Evolutionary conservation across 2,329 filamentous ascomycete genomes (phyloP), one percentile per base, ranked within the genome.

Genomic region (Monilinia polystroma): DNA sequence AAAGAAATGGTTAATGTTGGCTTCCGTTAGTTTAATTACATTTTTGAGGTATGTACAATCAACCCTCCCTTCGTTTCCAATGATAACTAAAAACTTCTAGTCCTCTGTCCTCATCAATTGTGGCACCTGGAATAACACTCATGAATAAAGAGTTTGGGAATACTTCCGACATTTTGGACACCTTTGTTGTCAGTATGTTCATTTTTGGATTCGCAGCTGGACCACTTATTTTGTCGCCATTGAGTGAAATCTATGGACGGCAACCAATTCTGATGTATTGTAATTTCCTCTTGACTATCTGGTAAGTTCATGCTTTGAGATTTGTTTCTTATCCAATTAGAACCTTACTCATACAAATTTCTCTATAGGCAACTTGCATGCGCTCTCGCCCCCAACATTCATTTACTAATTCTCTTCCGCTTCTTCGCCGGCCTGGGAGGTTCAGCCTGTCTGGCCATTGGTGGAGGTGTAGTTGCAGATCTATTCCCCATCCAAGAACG

Each of bases 221-320:
- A 0, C 86, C 86, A 1, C 75, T 88, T 5, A 77, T 87, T 62
- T 75, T 88, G 4, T 83, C 84, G 1, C 85, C 85, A 0, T 71
- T 87, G 58, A 84, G 82, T 1, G 88, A 91, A 74, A 83, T 90
- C 66, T 90, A 88, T 72, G 88, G 88, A 1, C 82, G 88, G 4
- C 77, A 84, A 6, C 76, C 81, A 0, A 75, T 90, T 45, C 81
- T 90, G 3, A 59, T 66, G 47, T 57, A 66, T 29, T 57, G 66
- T n/a, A 3, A 75, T 79, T 7, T 81, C 78, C 78, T 83, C 38
- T 75, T 85, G 41, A 79, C 82, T 2, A 82, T 83, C 56, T 73
- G 70, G 63, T 65, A 59, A 59, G 63, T 41, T 14, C 14, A 47
- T 29, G 3, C n/a, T 2, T 35, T 7, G 12, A 18, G 87, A 69